These are phyloP conservation scores for Neurospora sp. DNA, from an alignment of 495 filamentous ascomycete species.

Conservation along the genomic window DNA sequence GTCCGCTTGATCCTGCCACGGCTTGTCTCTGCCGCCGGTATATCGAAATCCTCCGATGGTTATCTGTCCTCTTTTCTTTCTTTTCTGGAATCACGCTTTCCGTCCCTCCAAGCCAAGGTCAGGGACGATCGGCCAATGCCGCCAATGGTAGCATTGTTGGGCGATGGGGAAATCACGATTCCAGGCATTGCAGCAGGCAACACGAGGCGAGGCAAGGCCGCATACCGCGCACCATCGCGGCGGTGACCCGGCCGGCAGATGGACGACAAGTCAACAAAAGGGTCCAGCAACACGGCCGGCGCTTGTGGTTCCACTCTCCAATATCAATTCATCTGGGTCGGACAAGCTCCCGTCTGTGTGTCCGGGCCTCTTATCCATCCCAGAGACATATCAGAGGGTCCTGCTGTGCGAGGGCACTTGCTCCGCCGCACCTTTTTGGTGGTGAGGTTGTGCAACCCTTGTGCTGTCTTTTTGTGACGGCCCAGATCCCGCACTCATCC, in stretches of 20 bases:
- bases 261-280: background rate
- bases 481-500: background rate
- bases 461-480: background rate
- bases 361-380: background rate
- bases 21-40: background rate
- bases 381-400: background rate
- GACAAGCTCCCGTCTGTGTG: background rate
- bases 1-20: background rate
- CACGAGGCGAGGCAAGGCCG: background rate
- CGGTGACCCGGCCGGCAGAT: background rate
- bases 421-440: background rate
- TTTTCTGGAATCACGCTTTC: slow-evolving; percentile 1
- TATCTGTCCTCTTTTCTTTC: background rate
- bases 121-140: slow-evolving; percentile 11
- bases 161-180: background rate
- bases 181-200: background rate
- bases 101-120: background rate
- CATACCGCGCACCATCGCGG: background rate
- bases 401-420: background rate
- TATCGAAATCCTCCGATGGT: background rate
- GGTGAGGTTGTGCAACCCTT: background rate
- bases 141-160: slow-evolving; percentile 1
- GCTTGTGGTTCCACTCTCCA: background rate
- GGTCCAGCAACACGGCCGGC: background rate
- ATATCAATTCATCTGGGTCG: background rate